Evolutionary conservation across 2,329 filamentous ascomycete species (phyloP).

Genomic region (Colletotrichum sp.): DNA sequence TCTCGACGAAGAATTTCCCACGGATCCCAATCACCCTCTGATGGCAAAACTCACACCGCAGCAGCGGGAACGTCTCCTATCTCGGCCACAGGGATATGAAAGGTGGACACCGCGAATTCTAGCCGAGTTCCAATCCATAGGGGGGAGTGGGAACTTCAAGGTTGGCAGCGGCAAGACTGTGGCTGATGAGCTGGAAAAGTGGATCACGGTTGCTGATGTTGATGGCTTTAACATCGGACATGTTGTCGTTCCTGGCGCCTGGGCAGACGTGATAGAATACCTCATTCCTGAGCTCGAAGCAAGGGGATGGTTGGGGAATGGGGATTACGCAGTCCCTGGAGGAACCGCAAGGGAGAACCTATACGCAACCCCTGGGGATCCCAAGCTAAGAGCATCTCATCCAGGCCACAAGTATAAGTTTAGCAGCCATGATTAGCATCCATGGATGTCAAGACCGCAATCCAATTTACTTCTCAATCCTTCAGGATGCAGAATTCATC

Average conservation of each 20-base stretch:
- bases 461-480: neutral
- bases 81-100: conserved; percentile 2
- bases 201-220: neutral
- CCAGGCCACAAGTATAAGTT: neutral
- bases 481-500: neutral
- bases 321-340: neutral
- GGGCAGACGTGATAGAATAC: conserved; percentile 2
- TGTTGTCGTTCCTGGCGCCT: conserved; percentile 19
- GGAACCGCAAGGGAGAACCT: neutral
- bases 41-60: neutral
- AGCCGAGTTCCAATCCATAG: conserved; percentile 1
- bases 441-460: neutral
- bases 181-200: neutral
- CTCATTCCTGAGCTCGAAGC: neutral
- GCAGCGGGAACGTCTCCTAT: neutral
- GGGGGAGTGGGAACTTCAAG: neutral
- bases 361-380: neutral
- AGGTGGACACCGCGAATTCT: conserved; percentile 18
- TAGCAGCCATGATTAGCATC: neutral
- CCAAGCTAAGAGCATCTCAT: neutral
- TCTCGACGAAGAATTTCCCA: conserved; percentile 26
- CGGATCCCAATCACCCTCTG: conserved; percentile 1
- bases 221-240: conserved; percentile 23
- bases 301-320: neutral
- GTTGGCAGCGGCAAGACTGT: conserved; percentile 3